Base-by-base conservation (phyloP, 2,329 filamentous ascomycete genomes). In the Penicillium sp. region DNA sequence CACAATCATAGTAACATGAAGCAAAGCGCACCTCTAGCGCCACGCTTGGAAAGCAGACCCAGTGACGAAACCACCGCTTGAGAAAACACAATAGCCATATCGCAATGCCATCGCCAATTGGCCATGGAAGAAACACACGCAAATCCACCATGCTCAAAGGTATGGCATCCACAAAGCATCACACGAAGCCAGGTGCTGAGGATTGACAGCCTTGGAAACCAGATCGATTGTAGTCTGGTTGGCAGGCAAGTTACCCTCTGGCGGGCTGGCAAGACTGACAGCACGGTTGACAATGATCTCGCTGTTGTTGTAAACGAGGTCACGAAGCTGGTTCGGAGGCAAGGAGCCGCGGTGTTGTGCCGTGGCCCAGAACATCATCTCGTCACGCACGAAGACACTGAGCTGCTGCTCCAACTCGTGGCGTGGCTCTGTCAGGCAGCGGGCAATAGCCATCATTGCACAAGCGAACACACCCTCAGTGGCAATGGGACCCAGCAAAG, bases 81-180 rank as follows among this genome's bases (percentile, higher is more conserved):
- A 41, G 48, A 55, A 53, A 32, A 24, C 40, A 52, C 47, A 46
- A 45, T 43, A 61, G 43, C 49, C 48, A 61, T 46, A 50, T 49
- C 54, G 44, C 41, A 22, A 45, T 48, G 36, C 34, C 43, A 52
- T 36, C 40, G 36, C 36, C 42, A 39, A 50, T 27, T 36, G 16
- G 46, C 41, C 49, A 56, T 54, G 56, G 53, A 57, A 60, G 54
- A 55, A 54, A 54, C 45, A 56, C n/a, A 48, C 50, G 24, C 24
- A 57, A 54, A 49, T n/a, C 34, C 36, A 5, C 24, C 31, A 9
- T 5, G 24, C 31, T 68, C 62, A 97, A 69, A 97, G 78, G 78
- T 96, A 99, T 22, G 91, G 88, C 93, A 97, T 97, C 92, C 94
- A 99, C 65, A 99, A 77, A 54, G 92, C 87, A 79, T 99, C 94